Conservation (phyloP, 768 basidiomycete genomes). For the Sporobolomyces pararoseus region DNA sequence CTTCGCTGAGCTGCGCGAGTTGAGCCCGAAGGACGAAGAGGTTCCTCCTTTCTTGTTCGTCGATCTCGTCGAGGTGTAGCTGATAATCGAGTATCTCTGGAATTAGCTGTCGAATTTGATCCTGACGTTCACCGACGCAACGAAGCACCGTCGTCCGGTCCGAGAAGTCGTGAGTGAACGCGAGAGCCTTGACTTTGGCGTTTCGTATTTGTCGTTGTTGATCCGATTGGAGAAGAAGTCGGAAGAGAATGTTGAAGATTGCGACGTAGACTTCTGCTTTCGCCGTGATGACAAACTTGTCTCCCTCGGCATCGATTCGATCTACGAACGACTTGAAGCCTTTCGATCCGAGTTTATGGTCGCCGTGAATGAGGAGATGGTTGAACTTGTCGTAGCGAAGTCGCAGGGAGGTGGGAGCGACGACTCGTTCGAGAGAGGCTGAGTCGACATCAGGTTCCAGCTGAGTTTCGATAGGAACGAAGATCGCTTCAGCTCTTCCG, state of each 20-base stretch:
- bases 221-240: conserved; percentile 85
- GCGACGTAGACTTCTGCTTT: conserved; percentile 75
- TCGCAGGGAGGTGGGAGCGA: conserved; percentile 78
- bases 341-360: conserved; percentile 9
- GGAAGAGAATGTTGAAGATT: conserved; percentile 79
- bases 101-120: conserved; percentile 61
- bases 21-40: conserved; percentile 22
- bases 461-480: conserved; percentile 71
- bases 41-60: conserved; percentile 40
- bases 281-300: conserved; percentile 80
- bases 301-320: conserved; percentile 72
- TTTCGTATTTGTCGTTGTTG: conserved; percentile 72
- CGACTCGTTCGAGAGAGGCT: conserved; percentile 76
- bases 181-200: conserved; percentile 72
- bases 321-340: conserved; percentile 52
- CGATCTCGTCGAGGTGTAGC: conserved; percentile 48
- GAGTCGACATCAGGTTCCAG: conserved; percentile 80
- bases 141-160: conserved; percentile 55
- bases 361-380: conserved; percentile 58
- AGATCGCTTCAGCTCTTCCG: conserved; percentile 33
- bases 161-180: conserved; percentile 84
- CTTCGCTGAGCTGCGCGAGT: conserved; percentile 60
- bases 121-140: conserved; percentile 57
- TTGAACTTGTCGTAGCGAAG: conserved; percentile 95
- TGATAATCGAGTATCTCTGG: conserved; percentile 49